Percentiles rank a stretch among this genome's conserved stretches.
Conservation (phyloP, 2,329 filamentous ascomycete genomes). For the Arachnomyces sp. region DNA sequence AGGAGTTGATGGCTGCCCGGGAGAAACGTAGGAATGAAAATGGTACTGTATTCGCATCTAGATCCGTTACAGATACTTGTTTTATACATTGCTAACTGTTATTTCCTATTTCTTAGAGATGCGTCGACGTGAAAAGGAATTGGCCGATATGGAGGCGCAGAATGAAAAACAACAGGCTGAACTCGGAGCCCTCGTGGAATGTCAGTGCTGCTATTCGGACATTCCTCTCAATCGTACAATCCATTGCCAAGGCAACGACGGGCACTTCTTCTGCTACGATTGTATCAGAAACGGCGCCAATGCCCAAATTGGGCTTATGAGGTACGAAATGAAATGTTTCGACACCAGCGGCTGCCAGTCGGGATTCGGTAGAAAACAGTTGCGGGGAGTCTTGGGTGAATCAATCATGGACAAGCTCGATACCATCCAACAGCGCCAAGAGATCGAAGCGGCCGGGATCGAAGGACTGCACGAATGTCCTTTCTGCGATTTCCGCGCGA, state of each 20-base stretch:
- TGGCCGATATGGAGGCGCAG: constrained; percentile 22
- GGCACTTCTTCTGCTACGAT: constrained; percentile 62
- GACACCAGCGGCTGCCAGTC: constrained; percentile 59
- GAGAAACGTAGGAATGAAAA: constrained; percentile 15
- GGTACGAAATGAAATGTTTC: constrained; percentile 63
- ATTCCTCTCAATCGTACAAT: constrained; percentile 60
- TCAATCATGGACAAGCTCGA: constrained; percentile 57
- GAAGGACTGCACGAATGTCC: constrained; percentile 69
- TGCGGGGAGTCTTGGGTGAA: constrained; percentile 50
- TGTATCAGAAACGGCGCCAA: constrained; percentile 63
- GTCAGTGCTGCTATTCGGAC: constrained; percentile 65
- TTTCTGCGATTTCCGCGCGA: constrained; percentile 73
- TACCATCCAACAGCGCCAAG: constrained; percentile 62
- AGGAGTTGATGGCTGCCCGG: constrained; percentile 28
- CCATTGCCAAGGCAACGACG: constrained; percentile 52
- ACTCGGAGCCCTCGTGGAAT: constrained; percentile 56
- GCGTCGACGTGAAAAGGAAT: constrained; percentile 14
- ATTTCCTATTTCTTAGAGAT: constrained; percentile 12
- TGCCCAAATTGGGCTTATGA: constrained; percentile 60
- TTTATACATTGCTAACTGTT: background rate
- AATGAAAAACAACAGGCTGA: constrained; percentile 33
- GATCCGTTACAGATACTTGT: constrained; percentile 11
- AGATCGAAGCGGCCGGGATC: constrained; percentile 61
- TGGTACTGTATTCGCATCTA: constrained; percentile 5
- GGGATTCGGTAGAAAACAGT: constrained; percentile 51